These are phyloP conservation scores for Solanum phureja DNA, from an alignment of 257 asterid genomes.

Conservation along the genomic window DNA sequence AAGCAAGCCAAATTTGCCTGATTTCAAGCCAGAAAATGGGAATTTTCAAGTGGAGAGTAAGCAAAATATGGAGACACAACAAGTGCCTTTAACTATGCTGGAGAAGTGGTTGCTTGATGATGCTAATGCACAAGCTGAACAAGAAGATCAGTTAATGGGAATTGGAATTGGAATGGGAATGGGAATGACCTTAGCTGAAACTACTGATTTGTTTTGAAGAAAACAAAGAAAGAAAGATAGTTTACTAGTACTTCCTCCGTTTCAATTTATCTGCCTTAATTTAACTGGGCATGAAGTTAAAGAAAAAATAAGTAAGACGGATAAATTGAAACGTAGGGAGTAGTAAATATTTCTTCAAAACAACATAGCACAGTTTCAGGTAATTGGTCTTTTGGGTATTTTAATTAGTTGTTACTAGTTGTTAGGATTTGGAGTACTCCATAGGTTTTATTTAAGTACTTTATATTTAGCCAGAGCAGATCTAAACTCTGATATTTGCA, in stretches of 20 bases:
- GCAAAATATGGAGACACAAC: constrained; percentile 13
- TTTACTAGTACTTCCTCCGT: not conserved
- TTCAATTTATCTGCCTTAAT: not conserved
- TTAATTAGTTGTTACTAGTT: not conserved
- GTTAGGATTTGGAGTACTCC: not conserved
- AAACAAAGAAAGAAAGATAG: not conserved
- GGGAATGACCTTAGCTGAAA: constrained; percentile 38
- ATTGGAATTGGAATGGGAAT: constrained; percentile 24
- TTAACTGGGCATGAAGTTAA: not conserved
- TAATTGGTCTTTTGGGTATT: not conserved
- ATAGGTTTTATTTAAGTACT: not conserved
- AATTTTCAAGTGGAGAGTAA: not conserved
- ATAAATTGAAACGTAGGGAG: not conserved
- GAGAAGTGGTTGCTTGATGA: constrained; percentile 88
- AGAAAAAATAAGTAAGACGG: not conserved
- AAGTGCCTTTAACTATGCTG: constrained; percentile 51
- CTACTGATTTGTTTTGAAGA: constrained; percentile 72
- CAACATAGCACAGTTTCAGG: not conserved
- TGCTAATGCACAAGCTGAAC: constrained; percentile 35
- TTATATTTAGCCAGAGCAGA: not conserved
- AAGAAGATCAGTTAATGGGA: constrained; percentile 32
- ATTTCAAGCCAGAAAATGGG: not conserved
- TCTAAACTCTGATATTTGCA: not conserved
- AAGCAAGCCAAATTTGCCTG: constrained; percentile 8
- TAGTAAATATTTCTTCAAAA: not conserved